A percentile compares a stretch with the other conserved stretches of the same genome.
phyloP scores from a whole-genome alignment of 2,329 filamentous ascomycete genomes.

The Capronia epimyces region DNA sequence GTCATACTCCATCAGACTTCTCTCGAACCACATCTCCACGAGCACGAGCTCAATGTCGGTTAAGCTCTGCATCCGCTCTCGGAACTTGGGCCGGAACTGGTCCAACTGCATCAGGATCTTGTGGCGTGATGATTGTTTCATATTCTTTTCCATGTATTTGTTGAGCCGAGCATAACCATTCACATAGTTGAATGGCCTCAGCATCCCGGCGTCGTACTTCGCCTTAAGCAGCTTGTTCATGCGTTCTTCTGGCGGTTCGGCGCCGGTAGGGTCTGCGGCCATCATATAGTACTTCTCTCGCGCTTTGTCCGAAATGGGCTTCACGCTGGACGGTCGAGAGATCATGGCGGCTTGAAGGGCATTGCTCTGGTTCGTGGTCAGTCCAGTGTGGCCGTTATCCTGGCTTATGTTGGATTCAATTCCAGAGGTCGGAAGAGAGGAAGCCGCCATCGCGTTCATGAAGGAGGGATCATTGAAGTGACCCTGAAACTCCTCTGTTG shows the following conservation, averaged over 20 bases:
- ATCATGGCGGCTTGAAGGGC: constrained; percentile 48
- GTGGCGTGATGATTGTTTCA: constrained; percentile 74
- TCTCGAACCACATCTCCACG: constrained; percentile 99
- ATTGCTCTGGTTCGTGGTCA: constrained; percentile 36
- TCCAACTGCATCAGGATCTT: constrained; percentile 89
- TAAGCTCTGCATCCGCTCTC: constrained; percentile 85
- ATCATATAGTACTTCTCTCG: constrained; percentile 90
- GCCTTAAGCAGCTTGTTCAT: constrained; percentile 92
- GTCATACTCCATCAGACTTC: constrained; percentile 94
- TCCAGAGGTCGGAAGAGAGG: constrained; percentile 28
- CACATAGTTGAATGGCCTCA: constrained; percentile 98
- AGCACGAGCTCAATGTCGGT: constrained; percentile 91
- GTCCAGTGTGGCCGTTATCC: constrained; percentile 36
- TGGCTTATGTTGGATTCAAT: constrained; percentile 34
- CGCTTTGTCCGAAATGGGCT: constrained; percentile 58
- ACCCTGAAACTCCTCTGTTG: constrained; percentile 59
- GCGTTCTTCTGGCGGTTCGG: constrained; percentile 80
- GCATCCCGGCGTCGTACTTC: constrained; percentile 89
- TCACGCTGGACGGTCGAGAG: constrained; percentile 55
- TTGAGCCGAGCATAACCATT: constrained; percentile 88
- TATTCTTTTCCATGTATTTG: constrained; percentile 84
- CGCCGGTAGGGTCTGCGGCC: constrained; percentile 85
- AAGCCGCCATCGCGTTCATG: constrained; percentile 40
- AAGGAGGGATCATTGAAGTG: constrained; percentile 56
- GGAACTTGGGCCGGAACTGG: constrained; percentile 89